Evolutionary conservation across 352 stramenopile genomes (phyloP), one percentile per base, ranked within the genome.

Genomic region (Phytopythium delawarense): DNA sequence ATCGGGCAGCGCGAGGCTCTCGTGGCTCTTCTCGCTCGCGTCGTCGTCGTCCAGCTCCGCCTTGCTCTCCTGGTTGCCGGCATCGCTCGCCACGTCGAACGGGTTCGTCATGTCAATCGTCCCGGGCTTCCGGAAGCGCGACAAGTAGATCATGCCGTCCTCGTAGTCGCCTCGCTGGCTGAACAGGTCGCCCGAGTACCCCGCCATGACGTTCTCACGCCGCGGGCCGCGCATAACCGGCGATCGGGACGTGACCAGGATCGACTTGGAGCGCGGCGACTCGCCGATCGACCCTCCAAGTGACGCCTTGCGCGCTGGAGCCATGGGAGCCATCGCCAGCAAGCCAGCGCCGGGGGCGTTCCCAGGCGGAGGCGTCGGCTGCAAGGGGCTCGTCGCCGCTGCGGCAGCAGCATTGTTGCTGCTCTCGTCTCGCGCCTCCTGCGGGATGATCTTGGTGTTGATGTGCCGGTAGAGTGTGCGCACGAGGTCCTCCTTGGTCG

Each of bases 101-200:
- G 59, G 56, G 30, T 75, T 76, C 20, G 68, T 42, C 37, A 64
- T 53, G 9, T 76, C 51, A 16, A 74, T 71, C 0, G 58, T 71
- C 11, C 67, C 68, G 6, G 81, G 85, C 49, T 92, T 92, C 40
- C 75, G 74, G 54, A 94, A 90, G 20, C 85, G 81, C 7, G 85
- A 94, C 44, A 94, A 50, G 61, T 96, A 96, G 59, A 95, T 95
- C 81, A 96, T 92, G 28, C 86, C 88, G 58, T 91, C 78, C 57
- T 94, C 77, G 57, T 94, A 94, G 50, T 92, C 87, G 12, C 87
- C 86, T 15, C 79, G 82, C 64, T 94, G 88, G 39, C 76, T 84
- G 64, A 96, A 96, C 16, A 96, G 62, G 59, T 96, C 88, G 7
- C 88, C 88, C 6, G 66, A 63, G 61, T 96, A 96, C 21, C 67